Evolutionary conservation across 2,329 filamentous ascomycete species (phyloP).

Genomic region (Balansia obtecta): DNA sequence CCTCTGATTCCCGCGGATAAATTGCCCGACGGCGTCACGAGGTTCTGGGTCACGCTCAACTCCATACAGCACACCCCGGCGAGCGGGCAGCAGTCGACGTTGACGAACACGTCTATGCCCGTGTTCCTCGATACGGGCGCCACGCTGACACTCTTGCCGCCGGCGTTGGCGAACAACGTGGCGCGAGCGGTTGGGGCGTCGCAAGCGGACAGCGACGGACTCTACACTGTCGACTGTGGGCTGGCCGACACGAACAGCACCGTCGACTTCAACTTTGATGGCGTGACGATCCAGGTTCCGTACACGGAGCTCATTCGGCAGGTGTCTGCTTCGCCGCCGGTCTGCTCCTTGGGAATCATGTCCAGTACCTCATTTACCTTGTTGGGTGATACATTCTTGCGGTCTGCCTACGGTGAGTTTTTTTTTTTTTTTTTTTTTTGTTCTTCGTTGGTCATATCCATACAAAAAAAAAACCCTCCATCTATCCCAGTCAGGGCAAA

Average conservation of each 20-base stretch:
- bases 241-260: conserved; percentile 27
- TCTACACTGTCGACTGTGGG: conserved; percentile 33
- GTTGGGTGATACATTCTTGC: conserved; percentile 41
- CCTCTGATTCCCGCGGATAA: conserved; percentile 45
- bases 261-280: conserved; percentile 36
- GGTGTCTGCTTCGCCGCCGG: conserved; percentile 12
- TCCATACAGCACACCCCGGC: conserved; percentile 30
- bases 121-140: conserved; percentile 62
- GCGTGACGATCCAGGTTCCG: conserved; percentile 34
- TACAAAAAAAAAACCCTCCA: too few species aligned
- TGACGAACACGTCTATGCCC: conserved; percentile 28
- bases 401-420: conserved; percentile 35
- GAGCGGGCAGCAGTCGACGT: conserved; percentile 13
- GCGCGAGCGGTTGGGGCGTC: conserved; percentile 35
- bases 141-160: conserved; percentile 54
- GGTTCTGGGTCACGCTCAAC: conserved; percentile 40
- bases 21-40: conserved; percentile 41
- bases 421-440: too few species aligned
- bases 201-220: conserved; percentile 26
- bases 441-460: too few species aligned
- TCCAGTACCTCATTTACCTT: conserved; percentile 33
- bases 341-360: conserved; percentile 38
- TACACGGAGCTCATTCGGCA: conserved; percentile 33
- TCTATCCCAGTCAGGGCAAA: too few species aligned
- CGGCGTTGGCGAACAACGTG: conserved; percentile 36